Base-by-base conservation (phyloP, 2,329 filamentous ascomycete species). In the Simplicillium sp. region DNA sequence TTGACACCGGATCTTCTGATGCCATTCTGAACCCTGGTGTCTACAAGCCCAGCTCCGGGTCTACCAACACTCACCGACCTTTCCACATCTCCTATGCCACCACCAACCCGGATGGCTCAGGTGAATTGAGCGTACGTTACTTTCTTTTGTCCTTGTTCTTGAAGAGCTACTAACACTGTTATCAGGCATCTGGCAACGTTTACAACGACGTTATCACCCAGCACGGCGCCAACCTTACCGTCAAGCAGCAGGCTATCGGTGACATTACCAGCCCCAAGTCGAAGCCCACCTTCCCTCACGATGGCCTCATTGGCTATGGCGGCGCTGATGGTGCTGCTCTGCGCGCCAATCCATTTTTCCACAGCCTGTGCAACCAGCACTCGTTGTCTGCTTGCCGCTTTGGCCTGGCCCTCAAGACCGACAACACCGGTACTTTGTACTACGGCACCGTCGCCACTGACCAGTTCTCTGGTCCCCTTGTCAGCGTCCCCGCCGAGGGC, bases 301-400 rank as follows among this genome's bases (percentile, higher is more conserved):
- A 50, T 15, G 48, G 48, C 29, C 41, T 49, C 29, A 47, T 49
- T 34, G 48, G 48, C 15, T 50, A 44, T 39, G 47, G 40, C 25
- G 44, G 43, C 34, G 11, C 20, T 16, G 16, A 34, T 15, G 32
- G 40, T 29, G 42, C 38, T 15, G 34, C 44, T 7, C 46, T 48
- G 15, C 17, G 17, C 9, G 18, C 36, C 11, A 34, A 43, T 1
- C 43, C 49, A 8, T 51, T 50, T 34, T 36, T 51, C 35, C 28
- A 41, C 34, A 44, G 38, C 36, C 44, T 51, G 36, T 51, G 49
- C 42, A 39, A 44, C 35, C 33, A 45, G 15, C 29, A 41, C 4
- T 12, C 40, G 11, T 40, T 51, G 16, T 43, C 46, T 33, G 38
- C 44, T 5, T 51, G 49, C 41, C 49, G 49, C 29, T 48, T 50